A percentile compares a stretch with the other conserved stretches of the same genome.
phyloP scores from a whole-genome alignment of 768 basidiomycete genomes.

The Rickenella mellea region DNA sequence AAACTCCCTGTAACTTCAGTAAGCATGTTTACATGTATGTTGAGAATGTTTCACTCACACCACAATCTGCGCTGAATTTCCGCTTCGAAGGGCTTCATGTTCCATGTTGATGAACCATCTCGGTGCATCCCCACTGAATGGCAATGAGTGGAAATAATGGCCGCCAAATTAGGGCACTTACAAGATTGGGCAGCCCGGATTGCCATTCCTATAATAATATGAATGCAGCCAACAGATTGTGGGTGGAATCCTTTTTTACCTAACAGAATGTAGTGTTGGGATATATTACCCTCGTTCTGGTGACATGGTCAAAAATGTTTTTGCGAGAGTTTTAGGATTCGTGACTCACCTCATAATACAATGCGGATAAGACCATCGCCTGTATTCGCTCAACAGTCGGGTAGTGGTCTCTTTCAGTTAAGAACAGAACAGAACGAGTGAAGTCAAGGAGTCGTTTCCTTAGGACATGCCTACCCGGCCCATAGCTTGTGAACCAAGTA shows the following conservation, averaged over 20 bases:
- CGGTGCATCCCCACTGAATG: slow-evolving; percentile 13
- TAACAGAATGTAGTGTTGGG: neutral
- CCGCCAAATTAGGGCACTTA: slow-evolving; percentile 4
- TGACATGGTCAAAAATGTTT: neutral
- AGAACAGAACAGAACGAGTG: slow-evolving; percentile 9
- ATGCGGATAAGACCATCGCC: slow-evolving; percentile 7
- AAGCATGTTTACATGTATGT: neutral
- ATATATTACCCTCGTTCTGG: slow-evolving; percentile 4
- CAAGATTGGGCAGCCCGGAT: slow-evolving; percentile 16
- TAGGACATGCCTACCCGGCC: slow-evolving; percentile 10
- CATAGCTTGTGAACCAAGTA: slow-evolving; percentile 10
- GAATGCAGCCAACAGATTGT: neutral
- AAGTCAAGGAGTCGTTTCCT: slow-evolving; percentile 11
- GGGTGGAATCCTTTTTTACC: too few species aligned
- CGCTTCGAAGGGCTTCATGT: slow-evolving; percentile 13
- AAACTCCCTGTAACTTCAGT: slow-evolving; percentile 7
- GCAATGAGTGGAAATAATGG: neutral
- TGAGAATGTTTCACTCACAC: slow-evolving; percentile 9
- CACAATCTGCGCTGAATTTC: slow-evolving; percentile 13
- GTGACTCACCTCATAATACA: slow-evolving; percentile 2
- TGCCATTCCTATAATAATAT: slow-evolving; percentile 5
- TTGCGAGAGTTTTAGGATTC: too few species aligned
- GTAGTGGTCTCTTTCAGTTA: slow-evolving; percentile 3
- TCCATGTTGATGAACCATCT: slow-evolving; percentile 12
- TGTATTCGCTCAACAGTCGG: slow-evolving; percentile 14